These are phyloP conservation scores for Solanum medicagineum DNA, from an alignment of 257 asterid species.

Conservation along the genomic window DNA sequence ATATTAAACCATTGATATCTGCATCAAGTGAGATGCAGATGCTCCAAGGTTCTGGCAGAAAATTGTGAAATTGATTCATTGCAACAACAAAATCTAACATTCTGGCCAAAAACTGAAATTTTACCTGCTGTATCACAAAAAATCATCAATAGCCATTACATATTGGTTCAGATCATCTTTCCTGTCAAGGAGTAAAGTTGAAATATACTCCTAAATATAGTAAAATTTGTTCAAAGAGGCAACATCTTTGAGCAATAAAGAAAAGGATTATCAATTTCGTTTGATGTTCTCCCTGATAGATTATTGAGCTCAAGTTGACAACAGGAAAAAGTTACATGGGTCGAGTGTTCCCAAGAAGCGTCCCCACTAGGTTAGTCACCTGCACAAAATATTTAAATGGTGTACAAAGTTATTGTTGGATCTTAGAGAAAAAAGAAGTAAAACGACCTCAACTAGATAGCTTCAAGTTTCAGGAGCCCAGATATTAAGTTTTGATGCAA, in stretches of 20 bases:
- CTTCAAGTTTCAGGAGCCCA: not conserved
- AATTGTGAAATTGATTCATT: not conserved
- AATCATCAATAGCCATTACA: not conserved
- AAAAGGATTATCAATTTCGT: not conserved
- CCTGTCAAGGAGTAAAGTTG: not conserved
- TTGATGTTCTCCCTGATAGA: not conserved
- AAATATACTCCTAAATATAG: not conserved
- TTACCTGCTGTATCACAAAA: not conserved
- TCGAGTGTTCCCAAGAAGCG: constrained; percentile 62
- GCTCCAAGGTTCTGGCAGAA: not conserved
- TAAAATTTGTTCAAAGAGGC: not conserved
- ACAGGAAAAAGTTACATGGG: constrained; percentile 35
- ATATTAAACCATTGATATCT: not conserved
- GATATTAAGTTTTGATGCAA: not conserved
- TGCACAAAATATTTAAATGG: constrained; percentile 20
- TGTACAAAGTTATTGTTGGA: not conserved
- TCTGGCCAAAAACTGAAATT: not conserved
- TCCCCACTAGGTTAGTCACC: constrained; percentile 93
- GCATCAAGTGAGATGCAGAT: not conserved
- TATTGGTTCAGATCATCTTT: not conserved
- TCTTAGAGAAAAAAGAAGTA: not conserved
- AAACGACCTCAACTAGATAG: not conserved
- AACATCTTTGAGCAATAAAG: not conserved
- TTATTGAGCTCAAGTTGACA: not conserved
- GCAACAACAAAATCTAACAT: not conserved